These are phyloP conservation scores for Trichophyton verrucosum DNA, from an alignment of 2,329 filamentous ascomycete species.

Conservation along the genomic window DNA sequence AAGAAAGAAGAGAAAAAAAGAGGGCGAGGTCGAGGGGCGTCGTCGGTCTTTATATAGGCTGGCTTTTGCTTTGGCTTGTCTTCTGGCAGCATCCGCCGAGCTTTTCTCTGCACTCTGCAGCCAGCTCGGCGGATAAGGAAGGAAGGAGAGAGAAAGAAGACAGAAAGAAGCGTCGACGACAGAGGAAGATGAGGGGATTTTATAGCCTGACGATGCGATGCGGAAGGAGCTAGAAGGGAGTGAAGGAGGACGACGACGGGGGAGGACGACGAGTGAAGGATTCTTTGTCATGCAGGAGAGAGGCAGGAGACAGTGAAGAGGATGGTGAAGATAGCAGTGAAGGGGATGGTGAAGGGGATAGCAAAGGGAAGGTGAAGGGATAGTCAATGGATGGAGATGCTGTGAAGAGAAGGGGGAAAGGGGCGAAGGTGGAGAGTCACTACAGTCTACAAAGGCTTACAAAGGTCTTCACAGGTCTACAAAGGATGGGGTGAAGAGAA, in stretches of 20 bases:
- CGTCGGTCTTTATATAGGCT: slow-evolving; percentile 1
- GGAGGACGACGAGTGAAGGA: background rate
- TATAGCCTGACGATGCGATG: background rate
- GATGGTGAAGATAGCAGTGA: background rate
- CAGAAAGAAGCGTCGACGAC: background rate
- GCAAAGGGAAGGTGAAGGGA: background rate
- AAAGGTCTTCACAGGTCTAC: too few species aligned
- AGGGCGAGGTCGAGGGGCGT: background rate
- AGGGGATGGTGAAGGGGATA: background rate
- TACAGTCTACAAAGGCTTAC: too few species aligned
- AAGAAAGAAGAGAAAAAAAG: background rate
- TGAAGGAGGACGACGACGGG: background rate
- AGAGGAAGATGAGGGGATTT: slow-evolving; percentile 14
- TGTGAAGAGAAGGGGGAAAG: too few species aligned
- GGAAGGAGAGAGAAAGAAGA: background rate
- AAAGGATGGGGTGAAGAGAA: too few species aligned
- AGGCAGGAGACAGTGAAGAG: background rate
- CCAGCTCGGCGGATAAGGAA: background rate
- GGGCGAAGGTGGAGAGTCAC: too few species aligned
- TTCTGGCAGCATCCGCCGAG: slow-evolving; percentile 2
- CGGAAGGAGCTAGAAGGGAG: background rate
- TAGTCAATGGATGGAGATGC: too few species aligned
- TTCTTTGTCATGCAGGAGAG: background rate
- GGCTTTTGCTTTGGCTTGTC: too few species aligned
- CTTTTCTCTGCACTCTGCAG: slow-evolving; percentile 9